Conservation (phyloP, 192 early-diverging fungal species). For the Entophlyctis luteolus region DNA sequence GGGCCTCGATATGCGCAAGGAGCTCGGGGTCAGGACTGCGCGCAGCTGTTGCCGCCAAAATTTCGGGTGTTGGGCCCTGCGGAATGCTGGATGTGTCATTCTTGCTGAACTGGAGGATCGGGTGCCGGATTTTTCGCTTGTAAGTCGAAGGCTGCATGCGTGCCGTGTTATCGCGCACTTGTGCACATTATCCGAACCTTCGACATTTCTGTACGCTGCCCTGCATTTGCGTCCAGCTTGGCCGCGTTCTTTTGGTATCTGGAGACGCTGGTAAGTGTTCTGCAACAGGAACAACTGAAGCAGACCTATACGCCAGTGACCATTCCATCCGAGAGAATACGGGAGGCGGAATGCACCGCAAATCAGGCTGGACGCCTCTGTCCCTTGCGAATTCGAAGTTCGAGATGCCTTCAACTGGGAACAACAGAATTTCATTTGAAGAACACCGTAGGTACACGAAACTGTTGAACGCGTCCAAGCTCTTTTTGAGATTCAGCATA, state of each 20-base stretch:
- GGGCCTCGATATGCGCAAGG: slow-evolving; percentile 1
- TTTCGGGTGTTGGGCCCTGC: slow-evolving; percentile 1
- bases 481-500: slow-evolving; percentile 41
- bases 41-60: slow-evolving; percentile 14
- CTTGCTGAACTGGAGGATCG: slow-evolving; percentile 14
- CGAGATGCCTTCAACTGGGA: slow-evolving; percentile 42
- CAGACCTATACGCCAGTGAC: slow-evolving; percentile 54
- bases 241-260: background rate
- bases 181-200: too few species aligned
- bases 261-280: background rate
- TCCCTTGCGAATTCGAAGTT: slow-evolving; percentile 34
- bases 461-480: slow-evolving; percentile 48
- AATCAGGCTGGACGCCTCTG: slow-evolving; percentile 30
- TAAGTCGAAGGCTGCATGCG: too few species aligned
- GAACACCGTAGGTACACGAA: background rate
- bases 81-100: background rate
- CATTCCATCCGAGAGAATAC: slow-evolving; percentile 50
- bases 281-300: background rate
- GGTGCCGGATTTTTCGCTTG: too few species aligned
- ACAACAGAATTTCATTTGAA: background rate
- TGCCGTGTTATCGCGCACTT: too few species aligned
- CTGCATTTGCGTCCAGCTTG: background rate
- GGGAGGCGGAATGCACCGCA: slow-evolving; percentile 57
- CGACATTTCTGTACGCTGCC: background rate
- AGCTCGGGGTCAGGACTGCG: background rate